Conservation (phyloP, 306 rosid species). For the Malus fusca region DNA sequence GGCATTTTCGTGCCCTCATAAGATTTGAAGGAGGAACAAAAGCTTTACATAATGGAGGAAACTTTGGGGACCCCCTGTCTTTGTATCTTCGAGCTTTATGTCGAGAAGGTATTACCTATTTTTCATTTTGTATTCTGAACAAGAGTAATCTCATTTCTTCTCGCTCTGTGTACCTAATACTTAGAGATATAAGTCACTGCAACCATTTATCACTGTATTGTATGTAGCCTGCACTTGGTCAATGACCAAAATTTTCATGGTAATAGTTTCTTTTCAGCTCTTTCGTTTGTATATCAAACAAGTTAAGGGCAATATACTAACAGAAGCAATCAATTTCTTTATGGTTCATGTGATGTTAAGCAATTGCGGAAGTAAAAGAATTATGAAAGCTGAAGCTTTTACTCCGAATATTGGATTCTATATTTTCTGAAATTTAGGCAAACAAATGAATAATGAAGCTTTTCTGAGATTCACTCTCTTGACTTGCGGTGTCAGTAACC, state of each 20-base stretch:
- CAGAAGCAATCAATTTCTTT: neutral
- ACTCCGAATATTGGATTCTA: neutral
- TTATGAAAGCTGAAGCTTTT: neutral
- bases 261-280: neutral
- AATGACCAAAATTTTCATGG: too few species aligned
- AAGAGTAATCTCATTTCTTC: neutral
- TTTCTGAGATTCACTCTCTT: neutral
- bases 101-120: conserved; percentile 62
- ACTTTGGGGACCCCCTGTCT: conserved; percentile 87
- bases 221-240: neutral
- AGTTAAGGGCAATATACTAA: neutral
- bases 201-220: neutral
- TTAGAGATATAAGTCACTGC: neutral
- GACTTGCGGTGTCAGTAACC: neutral
- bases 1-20: conserved; percentile 91
- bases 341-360: neutral
- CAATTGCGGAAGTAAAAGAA: neutral
- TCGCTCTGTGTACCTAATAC: neutral
- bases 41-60: conserved; percentile 71
- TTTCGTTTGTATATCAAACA: neutral
- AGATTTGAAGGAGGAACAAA: conserved; percentile 61
- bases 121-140: conserved; percentile 4
- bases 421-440: neutral
- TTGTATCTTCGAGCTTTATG: conserved; percentile 92
- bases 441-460: neutral